Percentiles rank a stretch among this genome's conserved stretches.
Conservation (phyloP, 345 rosid genomes). For the Populus simonii region DNA sequence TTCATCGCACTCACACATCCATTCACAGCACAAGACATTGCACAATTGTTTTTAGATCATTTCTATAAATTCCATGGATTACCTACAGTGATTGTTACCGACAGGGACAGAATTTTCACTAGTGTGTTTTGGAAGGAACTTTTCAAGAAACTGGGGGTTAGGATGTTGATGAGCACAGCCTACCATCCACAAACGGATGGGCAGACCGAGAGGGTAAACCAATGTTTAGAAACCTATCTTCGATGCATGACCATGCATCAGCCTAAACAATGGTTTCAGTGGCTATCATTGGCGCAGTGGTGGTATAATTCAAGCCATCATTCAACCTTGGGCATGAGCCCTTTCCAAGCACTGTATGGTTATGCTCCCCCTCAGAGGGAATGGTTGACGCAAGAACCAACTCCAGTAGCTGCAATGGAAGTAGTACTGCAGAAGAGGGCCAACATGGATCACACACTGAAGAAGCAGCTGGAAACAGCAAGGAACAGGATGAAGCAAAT, state of each 20-base stretch:
- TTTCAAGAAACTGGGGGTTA: background rate
- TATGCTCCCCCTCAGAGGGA: background rate
- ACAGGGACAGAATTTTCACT: background rate
- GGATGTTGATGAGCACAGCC: background rate
- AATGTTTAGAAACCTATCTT: background rate
- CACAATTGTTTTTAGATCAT: background rate
- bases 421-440: fast-evolving
- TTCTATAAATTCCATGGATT: background rate
- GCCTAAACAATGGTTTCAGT: background rate
- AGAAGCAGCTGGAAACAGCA: background rate
- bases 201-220: background rate
- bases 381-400: fast-evolving
- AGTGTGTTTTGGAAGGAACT: background rate
- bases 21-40: background rate
- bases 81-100: no score
- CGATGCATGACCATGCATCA: background rate
- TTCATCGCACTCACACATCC: background rate
- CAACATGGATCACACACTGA: background rate
- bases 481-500: background rate
- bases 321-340: background rate
- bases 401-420: fast-evolving
- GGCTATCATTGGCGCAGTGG: background rate
- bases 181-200: background rate
- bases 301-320: background rate
- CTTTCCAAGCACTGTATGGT: background rate